Base-by-base conservation (phyloP, 345 rosid genomes). In the Adansonia digitata region DNA sequence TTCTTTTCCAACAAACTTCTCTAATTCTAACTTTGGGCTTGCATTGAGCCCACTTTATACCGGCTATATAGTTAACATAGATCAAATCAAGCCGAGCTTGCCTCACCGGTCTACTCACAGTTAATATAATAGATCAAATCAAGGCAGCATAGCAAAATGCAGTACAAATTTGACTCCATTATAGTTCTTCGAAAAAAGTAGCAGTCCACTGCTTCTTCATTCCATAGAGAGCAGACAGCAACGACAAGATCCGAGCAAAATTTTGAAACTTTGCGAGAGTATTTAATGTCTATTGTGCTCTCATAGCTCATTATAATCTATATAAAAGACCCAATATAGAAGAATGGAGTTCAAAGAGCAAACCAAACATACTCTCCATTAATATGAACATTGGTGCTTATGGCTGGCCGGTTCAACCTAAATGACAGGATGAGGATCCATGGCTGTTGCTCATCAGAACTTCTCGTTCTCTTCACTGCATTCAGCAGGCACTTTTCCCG, bases 401-500 rank as follows among this genome's bases (percentile, higher is more conserved):
- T 40, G 45, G 45, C 45, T 61, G 15, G 52, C n/a, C 13, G 52
- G 34, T 49, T 56, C 53, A 53, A 48, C 39, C 55, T 26, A 17
- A 3, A 7, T 24, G 39, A 35, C 24, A 74, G 14, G 64, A 37
- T 14, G 49, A 39, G 40, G 11, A n/a, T 62, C 49, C 68, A 37
- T 10, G 48, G 56, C 48, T 11, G 20, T 68, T 12, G 42, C 74
- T 59, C 35, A 53, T 59, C 43, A 63, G 17, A 76, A 77, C 77
- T 87, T 87, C 76, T 82, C 71, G 5, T 62, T 24, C 76, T 80
- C 83, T 53, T 73, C 83, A 46, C 75, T 83, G 72, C 78, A 83
- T 56, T 83, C 90, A 13, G 80, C 83, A 15, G 85, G 79, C 14
- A 75, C 69, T 75, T 84, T 83, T 75, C 87, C 90, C 2, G 84